These are phyloP conservation scores for Sphaerulina populicola DNA, from an alignment of 2,329 filamentous ascomycete species.

Conservation along the genomic window DNA sequence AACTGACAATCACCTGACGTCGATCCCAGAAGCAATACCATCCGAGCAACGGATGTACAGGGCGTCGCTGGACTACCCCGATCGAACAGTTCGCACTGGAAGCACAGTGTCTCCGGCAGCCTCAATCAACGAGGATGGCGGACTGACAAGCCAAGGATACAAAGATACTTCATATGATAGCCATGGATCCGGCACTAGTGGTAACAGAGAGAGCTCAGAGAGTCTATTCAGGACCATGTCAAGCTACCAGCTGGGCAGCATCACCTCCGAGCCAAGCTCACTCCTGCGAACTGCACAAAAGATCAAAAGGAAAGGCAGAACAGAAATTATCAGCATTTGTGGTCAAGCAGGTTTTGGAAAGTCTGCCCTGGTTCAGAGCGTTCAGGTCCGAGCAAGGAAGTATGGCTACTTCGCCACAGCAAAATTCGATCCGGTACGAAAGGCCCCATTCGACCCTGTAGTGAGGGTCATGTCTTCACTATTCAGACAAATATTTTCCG, in stretches of 20 bases:
- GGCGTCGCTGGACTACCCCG: slow-evolving; percentile 10
- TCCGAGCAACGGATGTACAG: slow-evolving; percentile 14
- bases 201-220: slow-evolving; percentile 12
- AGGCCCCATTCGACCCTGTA: slow-evolving; percentile 54
- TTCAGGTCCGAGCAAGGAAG: slow-evolving; percentile 50
- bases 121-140: slow-evolving; percentile 14
- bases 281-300: slow-evolving; percentile 40
- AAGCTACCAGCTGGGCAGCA: slow-evolving; percentile 11
- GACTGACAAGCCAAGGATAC: slow-evolving; percentile 5
- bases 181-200: slow-evolving; percentile 15
- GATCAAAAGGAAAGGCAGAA: slow-evolving; percentile 47
- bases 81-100: slow-evolving; percentile 8
- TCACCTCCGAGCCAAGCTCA: slow-evolving; percentile 21
- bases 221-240: slow-evolving; percentile 19
- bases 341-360: slow-evolving; percentile 54
- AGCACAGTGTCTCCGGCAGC: slow-evolving; percentile 17
- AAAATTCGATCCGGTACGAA: slow-evolving; percentile 52
- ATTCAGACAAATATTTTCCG: slow-evolving; percentile 57
- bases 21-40: slow-evolving; percentile 27
- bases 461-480: slow-evolving; percentile 53
- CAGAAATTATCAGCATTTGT: slow-evolving; percentile 51
- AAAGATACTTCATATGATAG: slow-evolving; percentile 15
- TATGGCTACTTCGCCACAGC: slow-evolving; percentile 54
- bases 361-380: slow-evolving; percentile 51
- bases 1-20: slow-evolving; percentile 42